Evolutionary conservation across 257 asterid species (phyloP), one percentile per base, ranked within the genome.

Genomic region (Mitragyna speciosa): DNA sequence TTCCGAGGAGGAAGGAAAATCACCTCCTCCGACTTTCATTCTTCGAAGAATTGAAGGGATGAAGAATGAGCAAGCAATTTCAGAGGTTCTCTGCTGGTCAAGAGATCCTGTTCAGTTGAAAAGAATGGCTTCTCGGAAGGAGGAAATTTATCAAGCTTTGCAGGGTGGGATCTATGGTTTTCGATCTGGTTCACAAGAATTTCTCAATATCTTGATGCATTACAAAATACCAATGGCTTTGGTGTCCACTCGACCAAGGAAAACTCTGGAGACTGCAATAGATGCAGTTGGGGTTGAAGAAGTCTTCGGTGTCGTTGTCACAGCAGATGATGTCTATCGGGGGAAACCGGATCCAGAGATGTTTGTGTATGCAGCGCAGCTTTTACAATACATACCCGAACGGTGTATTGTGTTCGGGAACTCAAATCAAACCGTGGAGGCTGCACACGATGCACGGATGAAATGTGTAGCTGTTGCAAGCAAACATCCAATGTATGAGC

Each of bases 291-390:
- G 97, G 76, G 87, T 92, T 0, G 92, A 90, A 87, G 95, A 91
- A 61, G 87, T 88, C 41, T 95, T 95, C 56, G 87, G 61, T 52
- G 98, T 89, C 2, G 80, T 95, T 67, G 97, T 95, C 22, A 87
- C 97, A 0, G 93, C 98, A 6, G 99, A 95, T 79, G 99, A 95
- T 74, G 99, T 93, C 30, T 82, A 90, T 63, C 64, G 99, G 76
- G 99, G 99, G 75, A 95, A 95, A 74, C 99, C 99, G 0, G 99
- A 95, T 65, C 99, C 99, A 0, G 99, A 95, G 81, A 95, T 95
- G 98, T 95, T 95, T 78, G 80, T 89, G 58, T 91, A 93, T 33
- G 99, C 98, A 24, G 97, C 97, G 0, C 94, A 92, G 86, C 93
- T 92, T 33, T 82, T 95, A 33, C 94, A 91, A 63, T 91, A 89